A percentile compares a stretch with the other conserved stretches of the same genome.
Conservation (phyloP, 2,329 filamentous ascomycete species). For the Ophiostoma novo-ulmi region DNA sequence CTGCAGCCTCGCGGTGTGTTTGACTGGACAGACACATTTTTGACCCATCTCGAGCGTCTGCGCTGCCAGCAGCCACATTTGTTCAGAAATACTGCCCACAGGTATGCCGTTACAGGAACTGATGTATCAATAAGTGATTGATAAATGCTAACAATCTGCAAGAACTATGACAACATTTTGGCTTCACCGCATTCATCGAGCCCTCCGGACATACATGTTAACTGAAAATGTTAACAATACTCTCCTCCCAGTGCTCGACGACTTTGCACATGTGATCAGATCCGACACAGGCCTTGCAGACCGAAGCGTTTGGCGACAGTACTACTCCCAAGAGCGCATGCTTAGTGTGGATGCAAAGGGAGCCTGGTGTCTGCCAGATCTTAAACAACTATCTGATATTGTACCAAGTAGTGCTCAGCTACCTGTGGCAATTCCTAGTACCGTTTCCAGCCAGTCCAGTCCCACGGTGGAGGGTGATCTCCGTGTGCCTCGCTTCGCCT, state of each 20-base stretch:
- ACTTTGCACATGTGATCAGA: background rate
- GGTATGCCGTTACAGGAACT: background rate
- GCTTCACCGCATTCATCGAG: background rate
- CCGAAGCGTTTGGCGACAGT: background rate
- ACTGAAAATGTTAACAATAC: background rate
- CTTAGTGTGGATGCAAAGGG: background rate
- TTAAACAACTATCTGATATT: background rate
- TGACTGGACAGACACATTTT: background rate
- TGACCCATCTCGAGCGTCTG: background rate
- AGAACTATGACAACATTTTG: background rate
- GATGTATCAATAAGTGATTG: background rate
- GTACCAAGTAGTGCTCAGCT: background rate
- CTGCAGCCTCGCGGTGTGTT: background rate
- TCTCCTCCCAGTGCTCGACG: background rate
- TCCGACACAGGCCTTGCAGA: background rate
- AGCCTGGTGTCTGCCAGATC: background rate
- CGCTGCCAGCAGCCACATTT: background rate
- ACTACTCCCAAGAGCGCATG: background rate
- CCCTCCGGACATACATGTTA: background rate
- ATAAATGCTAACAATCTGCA: background rate
- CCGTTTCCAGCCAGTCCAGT: background rate
- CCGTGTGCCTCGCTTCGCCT: background rate
- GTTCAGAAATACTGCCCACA: background rate
- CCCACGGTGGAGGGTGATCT: background rate
- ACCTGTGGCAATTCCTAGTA: background rate